Percentiles rank a stretch among this genome's conserved stretches.
Conservation (phyloP, 2,329 filamentous ascomycete species). For the Phymatotrichopsis omnivora region DNA sequence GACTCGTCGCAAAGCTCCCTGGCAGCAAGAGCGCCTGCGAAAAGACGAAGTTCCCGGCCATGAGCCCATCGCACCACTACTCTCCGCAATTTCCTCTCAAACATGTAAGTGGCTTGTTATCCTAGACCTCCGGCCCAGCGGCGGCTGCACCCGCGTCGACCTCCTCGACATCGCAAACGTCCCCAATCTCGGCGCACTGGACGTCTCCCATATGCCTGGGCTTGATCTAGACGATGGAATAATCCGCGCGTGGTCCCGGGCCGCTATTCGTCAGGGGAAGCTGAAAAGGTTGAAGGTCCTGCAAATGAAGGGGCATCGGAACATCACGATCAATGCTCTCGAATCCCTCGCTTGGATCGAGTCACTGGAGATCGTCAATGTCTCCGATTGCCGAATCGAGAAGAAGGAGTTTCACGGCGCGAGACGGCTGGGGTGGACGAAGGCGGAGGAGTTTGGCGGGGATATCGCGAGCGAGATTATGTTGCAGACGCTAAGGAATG, state of each 20-base stretch:
- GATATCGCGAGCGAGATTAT: no score
- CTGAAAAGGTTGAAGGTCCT: conserved; percentile 14
- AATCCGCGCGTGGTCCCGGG: conserved; percentile 17
- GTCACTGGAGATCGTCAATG: conserved; percentile 15
- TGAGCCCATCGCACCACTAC: conserved; percentile 11
- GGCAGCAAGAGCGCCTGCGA: no score
- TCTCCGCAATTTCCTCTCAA: conserved; percentile 10
- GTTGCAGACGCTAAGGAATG: no score
- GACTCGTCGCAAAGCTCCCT: not conserved
- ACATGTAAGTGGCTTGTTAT: conserved; percentile 19
- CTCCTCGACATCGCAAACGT: conserved; percentile 18
- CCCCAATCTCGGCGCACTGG: conserved; percentile 16
- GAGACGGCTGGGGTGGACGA: no score
- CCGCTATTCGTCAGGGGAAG: conserved; percentile 17
- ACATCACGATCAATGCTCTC: conserved; percentile 14
- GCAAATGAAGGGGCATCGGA: conserved; percentile 14
- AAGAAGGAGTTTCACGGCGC: no score
- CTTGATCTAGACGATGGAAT: conserved; percentile 21
- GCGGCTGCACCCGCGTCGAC: conserved; percentile 19
- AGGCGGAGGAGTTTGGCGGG: no score
- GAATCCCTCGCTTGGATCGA: conserved; percentile 20
- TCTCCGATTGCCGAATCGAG: conserved; percentile 11
- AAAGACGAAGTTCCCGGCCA: no score
- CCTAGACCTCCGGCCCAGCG: conserved; percentile 17
- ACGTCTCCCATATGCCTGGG: conserved; percentile 12